Evolutionary conservation across 78 protist genomes (phyloP).

Genomic region (Polysphondylium violaceum): DNA sequence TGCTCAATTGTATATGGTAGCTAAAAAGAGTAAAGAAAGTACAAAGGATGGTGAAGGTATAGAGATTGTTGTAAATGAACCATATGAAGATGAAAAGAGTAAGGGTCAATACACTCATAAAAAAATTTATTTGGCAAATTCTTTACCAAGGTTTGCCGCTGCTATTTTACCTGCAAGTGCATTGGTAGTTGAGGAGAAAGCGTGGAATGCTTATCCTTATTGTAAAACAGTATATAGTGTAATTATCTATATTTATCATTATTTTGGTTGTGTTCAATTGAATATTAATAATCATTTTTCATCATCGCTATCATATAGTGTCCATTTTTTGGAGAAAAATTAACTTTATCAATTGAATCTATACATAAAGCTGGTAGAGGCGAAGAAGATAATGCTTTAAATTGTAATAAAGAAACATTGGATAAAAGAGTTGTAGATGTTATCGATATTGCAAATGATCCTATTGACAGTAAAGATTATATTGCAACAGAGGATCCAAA

Average conservation of each 20-base stretch:
- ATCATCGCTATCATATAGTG: too few relatives aligned
- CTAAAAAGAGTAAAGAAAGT: slow-evolving; percentile 47
- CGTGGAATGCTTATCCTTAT: slow-evolving; percentile 95
- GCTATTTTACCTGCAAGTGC: slow-evolving; percentile 86
- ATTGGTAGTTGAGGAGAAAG: slow-evolving; percentile 89
- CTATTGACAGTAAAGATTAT: slow-evolving; percentile 74
- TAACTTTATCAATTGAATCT: slow-evolving; percentile 48
- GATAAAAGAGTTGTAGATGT: slow-evolving; percentile 30
- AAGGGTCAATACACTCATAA: slow-evolving; percentile 80
- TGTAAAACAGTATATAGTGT: slow-evolving; percentile 75
- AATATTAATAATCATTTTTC: background rate
- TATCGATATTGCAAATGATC: slow-evolving; percentile 72
- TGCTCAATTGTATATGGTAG: slow-evolving; percentile 78
- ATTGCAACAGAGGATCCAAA: slow-evolving; percentile 85
- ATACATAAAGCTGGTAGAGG: slow-evolving; percentile 66
- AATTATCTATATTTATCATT: background rate
- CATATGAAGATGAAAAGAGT: slow-evolving; percentile 67
- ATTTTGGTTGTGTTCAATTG: background rate
- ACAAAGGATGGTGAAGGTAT: slow-evolving; percentile 76
- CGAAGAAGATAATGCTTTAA: slow-evolving; percentile 53
- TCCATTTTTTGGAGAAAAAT: slow-evolving; percentile 74
- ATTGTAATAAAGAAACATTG: slow-evolving; percentile 13
- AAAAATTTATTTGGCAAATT: slow-evolving; percentile 36
- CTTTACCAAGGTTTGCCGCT: slow-evolving; percentile 45
- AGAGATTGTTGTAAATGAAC: slow-evolving; percentile 68